Evolutionary conservation across 2,329 filamentous ascomycete genomes (phyloP), one percentile per base, ranked within the genome.

Genomic region (Exophiala sp.): DNA sequence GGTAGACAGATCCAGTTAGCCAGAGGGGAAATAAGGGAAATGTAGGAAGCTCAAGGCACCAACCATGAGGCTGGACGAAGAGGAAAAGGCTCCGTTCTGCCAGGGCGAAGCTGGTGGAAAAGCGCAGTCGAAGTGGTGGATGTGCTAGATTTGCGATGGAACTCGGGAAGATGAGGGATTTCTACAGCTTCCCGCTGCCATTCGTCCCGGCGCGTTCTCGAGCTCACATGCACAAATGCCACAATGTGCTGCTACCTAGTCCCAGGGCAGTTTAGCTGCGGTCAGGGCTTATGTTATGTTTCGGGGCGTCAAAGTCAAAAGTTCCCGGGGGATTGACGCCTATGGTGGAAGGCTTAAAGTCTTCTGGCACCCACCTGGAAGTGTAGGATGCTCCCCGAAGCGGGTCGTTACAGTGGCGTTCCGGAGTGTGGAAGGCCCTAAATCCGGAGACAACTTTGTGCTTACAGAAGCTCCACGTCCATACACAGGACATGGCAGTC

Each of bases 21-120:
- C 16, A 35, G 32, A 50, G 48, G 50, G 48, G n/a, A n/a, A n/a
- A n/a, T n/a, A n/a, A n/a, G n/a, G n/a, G n/a, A 57, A 40, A 45
- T 44, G 32, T 48, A 53, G 48, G 51, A 54, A 48, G 23, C 42
- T 14, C 16, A 43, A 27, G 19, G 21, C 27, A 38, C 54, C 54
- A 57, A 52, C 48, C 54, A 57, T 30, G 32, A 23, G 27, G 10
- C 19, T 45, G 40, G 24, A 40, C 19, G 24, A 32, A 32, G 39
- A 29, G 29, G 14, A 43, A 16, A 34, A n/a, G 14, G 11, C 9
- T 13, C 30, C 14, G 30, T 34, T 34, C 14, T 34, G 16, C 13
- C 6, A 13, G 14, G 34, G 34, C 34, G 34, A 37, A 37, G 14
- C 13, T 18, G 29, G 34, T 23, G 23, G 41, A 23, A 38, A 14